phyloP scores from a whole-genome alignment of 305 asterid genomes.

The Rubia tinctorum region DNA sequence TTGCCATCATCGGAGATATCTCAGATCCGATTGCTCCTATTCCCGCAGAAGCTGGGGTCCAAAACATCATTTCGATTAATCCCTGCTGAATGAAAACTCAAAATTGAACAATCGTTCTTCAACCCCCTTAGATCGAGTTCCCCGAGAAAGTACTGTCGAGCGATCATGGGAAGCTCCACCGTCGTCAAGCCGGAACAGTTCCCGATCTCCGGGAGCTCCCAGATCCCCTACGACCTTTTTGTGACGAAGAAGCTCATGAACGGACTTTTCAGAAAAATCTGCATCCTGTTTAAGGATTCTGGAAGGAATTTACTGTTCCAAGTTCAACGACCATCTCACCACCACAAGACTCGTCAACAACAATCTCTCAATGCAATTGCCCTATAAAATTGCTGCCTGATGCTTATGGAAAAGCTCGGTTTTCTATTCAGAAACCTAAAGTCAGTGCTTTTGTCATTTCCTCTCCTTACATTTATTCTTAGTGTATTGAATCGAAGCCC shows the following conservation, averaged over 20 bases:
- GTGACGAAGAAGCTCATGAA: constrained; percentile 47
- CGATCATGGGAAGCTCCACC: constrained; percentile 10
- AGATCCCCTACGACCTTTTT: constrained; percentile 67
- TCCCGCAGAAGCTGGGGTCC: too few relatives aligned
- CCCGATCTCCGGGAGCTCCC: constrained; percentile 18
- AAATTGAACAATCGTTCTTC: too few relatives aligned
- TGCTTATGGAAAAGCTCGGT: constrained; percentile 46
- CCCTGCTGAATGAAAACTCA: too few relatives aligned
- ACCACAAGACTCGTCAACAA: not conserved
- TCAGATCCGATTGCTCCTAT: too few relatives aligned
- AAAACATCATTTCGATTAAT: too few relatives aligned
- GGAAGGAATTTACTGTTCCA: constrained; percentile 45
- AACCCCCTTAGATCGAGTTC: too few relatives aligned
- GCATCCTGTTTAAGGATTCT: constrained; percentile 50
- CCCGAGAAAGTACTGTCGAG: too few relatives aligned
- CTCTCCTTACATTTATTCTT: not conserved
- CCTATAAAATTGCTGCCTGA: constrained; percentile 43
- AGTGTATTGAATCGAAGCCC: not conserved
- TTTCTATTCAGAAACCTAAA: constrained; percentile 42
- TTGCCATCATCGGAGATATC: too few relatives aligned
- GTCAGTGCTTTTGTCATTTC: constrained; percentile 30
- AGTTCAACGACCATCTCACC: constrained; percentile 27
- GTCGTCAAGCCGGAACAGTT: not conserved
- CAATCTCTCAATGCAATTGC: not conserved
- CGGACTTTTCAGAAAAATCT: constrained; percentile 29